Evolutionary conservation across 2,329 filamentous ascomycete genomes (phyloP), one percentile per base, ranked within the genome.

Genomic region (Xylariaceae sp.): DNA sequence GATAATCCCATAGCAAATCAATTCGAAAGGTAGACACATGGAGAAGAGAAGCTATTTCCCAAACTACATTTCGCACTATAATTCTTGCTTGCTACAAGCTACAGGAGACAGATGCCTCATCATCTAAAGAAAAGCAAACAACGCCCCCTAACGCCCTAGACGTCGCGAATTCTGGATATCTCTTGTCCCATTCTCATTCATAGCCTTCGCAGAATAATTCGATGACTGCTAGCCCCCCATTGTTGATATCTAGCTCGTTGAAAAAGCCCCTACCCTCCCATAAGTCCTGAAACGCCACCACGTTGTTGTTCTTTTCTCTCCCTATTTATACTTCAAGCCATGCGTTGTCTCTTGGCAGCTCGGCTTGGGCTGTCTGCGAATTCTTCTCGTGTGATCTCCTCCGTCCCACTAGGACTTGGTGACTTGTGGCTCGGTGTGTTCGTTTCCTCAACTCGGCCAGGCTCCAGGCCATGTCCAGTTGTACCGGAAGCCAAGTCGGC

Each of bases 341-440:
- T 70, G 11, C 73, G 66, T 52, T 72, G 71, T 50, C 72, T 68
- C 60, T 74, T 74, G 2, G 66, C 47, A 30, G 69, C 65, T 39
- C 70, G 72, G 23, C 59, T 65, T 2, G 71, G 70, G 51, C 68
- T 72, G 11, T 71, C 71, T 39, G 68, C 71, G 15, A 79, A 54
- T 18, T 81, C 80, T 7, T 77, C 73, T 9, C 78, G 73, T 13
- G 68, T 66, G 17, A 82, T 80, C 68, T 83, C 81, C 64, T 83
- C 81, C 0, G 80, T 82, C 2, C 73, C 76, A 0, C 75, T 75
- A 9, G 78, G 74, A 60, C 79, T 82, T 2, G 78, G 75, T 8
- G 76, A 76, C 58, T 77, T 71, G 18, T 73, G 70, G 45, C 66
- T 71, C 2, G 71, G 68, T 9, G 70, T 71, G n/a, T 68, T 69